Conservation (phyloP, 2,329 filamentous ascomycete genomes). For the Monilinia fructicola region DNA sequence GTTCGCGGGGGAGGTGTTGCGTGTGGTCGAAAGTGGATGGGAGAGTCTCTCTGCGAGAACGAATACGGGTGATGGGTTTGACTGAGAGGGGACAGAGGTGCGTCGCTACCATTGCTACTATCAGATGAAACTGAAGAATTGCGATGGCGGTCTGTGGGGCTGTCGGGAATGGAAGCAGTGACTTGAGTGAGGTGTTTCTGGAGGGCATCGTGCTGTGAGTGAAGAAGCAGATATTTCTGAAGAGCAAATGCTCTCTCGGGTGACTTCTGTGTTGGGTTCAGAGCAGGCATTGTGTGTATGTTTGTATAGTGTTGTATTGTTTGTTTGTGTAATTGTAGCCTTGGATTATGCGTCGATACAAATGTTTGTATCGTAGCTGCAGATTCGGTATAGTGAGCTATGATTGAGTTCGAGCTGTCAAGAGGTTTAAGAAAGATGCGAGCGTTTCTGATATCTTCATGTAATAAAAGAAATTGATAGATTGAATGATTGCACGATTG, state of each 20-base stretch:
- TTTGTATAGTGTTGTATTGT: not conserved
- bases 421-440: not conserved
- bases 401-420: slow-evolving; percentile 4
- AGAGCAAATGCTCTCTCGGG: slow-evolving; percentile 40
- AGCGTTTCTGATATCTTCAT: not conserved
- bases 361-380: not conserved
- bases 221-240: slow-evolving; percentile 42
- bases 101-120: not conserved
- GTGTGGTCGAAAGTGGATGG: slow-evolving; percentile 1
- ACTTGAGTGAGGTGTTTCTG: slow-evolving; percentile 39
- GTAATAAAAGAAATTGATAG: not conserved
- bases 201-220: slow-evolving; percentile 41
- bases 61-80: slow-evolving; percentile 25
- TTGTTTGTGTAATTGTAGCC: not conserved
- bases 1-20: slow-evolving; percentile 10
- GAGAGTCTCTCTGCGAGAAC: slow-evolving; percentile 4
- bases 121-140: slow-evolving; percentile 25
- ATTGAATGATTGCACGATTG: not conserved
- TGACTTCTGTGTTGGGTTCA: slow-evolving; percentile 31
- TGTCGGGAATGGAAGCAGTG: slow-evolving; percentile 23
- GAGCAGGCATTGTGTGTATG: slow-evolving; percentile 4
- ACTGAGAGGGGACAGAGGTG: slow-evolving; percentile 9
- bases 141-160: slow-evolving; percentile 14
- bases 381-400: not conserved
- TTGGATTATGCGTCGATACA: not conserved